Evolutionary conservation across 306 rosid species (phyloP).

Genomic region (Begonia peltatifolia): DNA sequence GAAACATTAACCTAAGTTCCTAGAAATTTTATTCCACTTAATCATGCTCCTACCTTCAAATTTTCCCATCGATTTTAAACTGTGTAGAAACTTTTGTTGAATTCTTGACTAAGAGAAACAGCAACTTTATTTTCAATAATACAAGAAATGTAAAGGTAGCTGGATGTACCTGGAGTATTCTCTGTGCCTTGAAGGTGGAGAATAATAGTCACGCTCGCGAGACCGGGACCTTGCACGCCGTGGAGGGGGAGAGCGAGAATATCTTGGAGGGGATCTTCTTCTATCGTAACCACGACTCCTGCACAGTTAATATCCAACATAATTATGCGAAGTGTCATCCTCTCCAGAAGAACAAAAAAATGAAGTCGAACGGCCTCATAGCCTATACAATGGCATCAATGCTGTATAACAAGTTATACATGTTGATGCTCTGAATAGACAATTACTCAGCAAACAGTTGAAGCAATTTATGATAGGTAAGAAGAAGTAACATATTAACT

Average conservation of each 20-base stretch:
- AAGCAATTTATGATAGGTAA: too few relatives aligned
- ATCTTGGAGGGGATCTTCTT: conserved; percentile 72
- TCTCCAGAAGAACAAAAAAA: neutral
- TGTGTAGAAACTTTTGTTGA: too few relatives aligned
- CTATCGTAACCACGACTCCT: conserved; percentile 49
- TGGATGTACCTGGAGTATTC: conserved; percentile 56
- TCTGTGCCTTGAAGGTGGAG: conserved; percentile 57
- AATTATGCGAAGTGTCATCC: neutral
- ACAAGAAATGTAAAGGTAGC: neutral
- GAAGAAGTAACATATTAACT: too few relatives aligned
- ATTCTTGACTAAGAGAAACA: too few relatives aligned
- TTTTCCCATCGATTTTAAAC: too few relatives aligned
- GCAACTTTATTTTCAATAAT: neutral
- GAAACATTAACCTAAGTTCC: too few relatives aligned
- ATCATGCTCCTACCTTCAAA: too few relatives aligned
- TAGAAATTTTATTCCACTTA: too few relatives aligned
- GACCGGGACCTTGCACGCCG: conserved; percentile 57
- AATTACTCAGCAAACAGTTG: too few relatives aligned
- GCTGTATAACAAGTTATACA: neutral
- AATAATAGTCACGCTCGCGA: conserved; percentile 50
- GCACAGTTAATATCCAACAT: conserved; percentile 3
- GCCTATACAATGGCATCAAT: neutral
- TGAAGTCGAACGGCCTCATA: neutral
- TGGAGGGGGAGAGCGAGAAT: conserved; percentile 68
- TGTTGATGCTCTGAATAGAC: neutral